Percentiles rank a stretch among this genome's conserved stretches.
phyloP scores from a whole-genome alignment of 306 rosid species.

The Cajanus cajan region DNA sequence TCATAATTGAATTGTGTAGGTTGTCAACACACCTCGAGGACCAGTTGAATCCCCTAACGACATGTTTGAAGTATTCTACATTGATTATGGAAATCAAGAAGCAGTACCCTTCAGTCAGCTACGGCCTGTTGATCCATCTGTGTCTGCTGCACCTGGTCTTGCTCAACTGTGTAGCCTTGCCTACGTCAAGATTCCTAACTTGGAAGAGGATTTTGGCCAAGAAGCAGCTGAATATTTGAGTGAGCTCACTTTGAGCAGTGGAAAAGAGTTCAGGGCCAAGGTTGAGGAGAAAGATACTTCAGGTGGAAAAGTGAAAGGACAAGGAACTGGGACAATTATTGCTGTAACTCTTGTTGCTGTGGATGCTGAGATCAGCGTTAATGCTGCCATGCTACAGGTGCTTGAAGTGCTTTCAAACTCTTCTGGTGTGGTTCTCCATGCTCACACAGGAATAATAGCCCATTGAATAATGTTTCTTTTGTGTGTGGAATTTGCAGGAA shows the following conservation, averaged over 20 bases:
- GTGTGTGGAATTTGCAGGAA: constrained; percentile 61
- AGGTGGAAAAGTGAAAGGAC: constrained; percentile 89
- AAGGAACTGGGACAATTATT: constrained; percentile 84
- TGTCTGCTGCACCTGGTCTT: constrained; percentile 82
- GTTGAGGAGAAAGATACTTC: constrained; percentile 86
- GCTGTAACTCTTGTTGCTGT: constrained; percentile 81
- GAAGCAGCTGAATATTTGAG: constrained; percentile 89
- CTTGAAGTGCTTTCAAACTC: constrained; percentile 19
- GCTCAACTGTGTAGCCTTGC: constrained; percentile 96
- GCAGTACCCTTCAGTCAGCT: constrained; percentile 63
- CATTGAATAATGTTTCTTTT: background rate
- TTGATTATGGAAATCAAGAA: constrained; percentile 97
- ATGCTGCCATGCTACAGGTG: constrained; percentile 92
- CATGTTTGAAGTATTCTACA: constrained; percentile 83
- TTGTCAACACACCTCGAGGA: constrained; percentile 89
- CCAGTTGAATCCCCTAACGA: constrained; percentile 76
- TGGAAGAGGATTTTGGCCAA: constrained; percentile 91
- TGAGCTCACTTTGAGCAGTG: constrained; percentile 56
- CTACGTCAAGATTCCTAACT: constrained; percentile 69
- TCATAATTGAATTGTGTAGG: constrained; percentile 45
- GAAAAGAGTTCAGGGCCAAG: constrained; percentile 82
- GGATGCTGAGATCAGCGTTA: constrained; percentile 81
- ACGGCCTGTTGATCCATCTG: constrained; percentile 80
- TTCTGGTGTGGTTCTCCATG: background rate
- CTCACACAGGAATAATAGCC: background rate